Conservation (phyloP, 352 stramenopile species). For the Hyaloperonospora brassicae region DNA sequence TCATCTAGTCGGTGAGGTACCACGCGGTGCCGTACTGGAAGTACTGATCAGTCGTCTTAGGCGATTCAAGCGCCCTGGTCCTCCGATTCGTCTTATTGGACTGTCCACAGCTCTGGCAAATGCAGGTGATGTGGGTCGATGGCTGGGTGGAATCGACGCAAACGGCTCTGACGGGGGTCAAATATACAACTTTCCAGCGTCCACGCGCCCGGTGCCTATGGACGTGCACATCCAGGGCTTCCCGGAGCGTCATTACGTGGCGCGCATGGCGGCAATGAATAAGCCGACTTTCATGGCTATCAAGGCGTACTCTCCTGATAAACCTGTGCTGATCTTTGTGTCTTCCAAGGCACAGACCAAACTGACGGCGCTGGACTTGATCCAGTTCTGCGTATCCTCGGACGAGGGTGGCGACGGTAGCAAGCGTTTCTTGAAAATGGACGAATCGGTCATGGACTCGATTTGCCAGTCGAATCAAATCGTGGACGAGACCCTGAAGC, state of each 20-base stretch:
- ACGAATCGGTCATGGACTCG: constrained; percentile 84
- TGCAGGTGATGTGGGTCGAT: constrained; percentile 91
- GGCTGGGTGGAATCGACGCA: constrained; percentile 88
- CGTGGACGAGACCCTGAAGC: constrained; percentile 87
- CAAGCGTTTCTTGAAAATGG: constrained; percentile 91
- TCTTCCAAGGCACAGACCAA: constrained; percentile 96
- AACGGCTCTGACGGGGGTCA: constrained; percentile 33
- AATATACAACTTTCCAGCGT: constrained; percentile 93
- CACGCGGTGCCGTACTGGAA: constrained; percentile 85
- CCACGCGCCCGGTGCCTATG: constrained; percentile 94
- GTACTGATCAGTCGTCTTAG: constrained; percentile 86
- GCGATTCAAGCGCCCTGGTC: constrained; percentile 62
- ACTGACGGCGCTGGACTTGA: constrained; percentile 96
- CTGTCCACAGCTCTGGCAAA: constrained; percentile 96
- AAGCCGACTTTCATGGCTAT: constrained; percentile 98
- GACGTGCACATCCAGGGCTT: constrained; percentile 96
- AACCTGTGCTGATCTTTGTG: constrained; percentile 97
- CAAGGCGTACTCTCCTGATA: constrained; percentile 89
- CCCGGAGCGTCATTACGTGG: constrained; percentile 94
- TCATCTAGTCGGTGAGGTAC: constrained; percentile 94
- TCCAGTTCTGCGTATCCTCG: constrained; percentile 82
- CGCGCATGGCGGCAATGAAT: constrained; percentile 99
- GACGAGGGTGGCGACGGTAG: constrained; percentile 81
- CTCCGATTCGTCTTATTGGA: constrained; percentile 87
- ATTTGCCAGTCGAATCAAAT: constrained; percentile 76